Percentiles rank a stretch among this genome's conserved stretches.
phyloP scores from a whole-genome alignment of 225 moss, liverwort and hornwort species.

The Neckera pumila region DNA sequence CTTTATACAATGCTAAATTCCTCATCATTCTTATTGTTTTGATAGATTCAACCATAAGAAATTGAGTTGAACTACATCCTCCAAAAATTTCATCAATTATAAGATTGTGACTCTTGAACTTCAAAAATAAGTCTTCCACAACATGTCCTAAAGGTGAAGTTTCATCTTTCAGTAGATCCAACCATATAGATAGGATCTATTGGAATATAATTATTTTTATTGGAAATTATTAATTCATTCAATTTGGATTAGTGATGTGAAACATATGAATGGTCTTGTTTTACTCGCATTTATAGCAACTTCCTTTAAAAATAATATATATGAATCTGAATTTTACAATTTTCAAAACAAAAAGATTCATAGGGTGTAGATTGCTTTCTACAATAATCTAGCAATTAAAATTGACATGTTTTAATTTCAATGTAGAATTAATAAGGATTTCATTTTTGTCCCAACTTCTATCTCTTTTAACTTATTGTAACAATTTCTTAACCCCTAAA shows the following conservation, averaged over 20 bases:
- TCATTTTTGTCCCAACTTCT: not conserved
- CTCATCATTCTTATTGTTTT: not conserved
- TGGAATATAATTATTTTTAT: not conserved
- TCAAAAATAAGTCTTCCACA: not conserved
- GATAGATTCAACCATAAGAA: not conserved
- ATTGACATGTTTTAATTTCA: not conserved
- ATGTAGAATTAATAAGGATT: not conserved
- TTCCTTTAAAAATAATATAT: not conserved
- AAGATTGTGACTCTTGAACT: not conserved
- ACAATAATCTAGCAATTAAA: not conserved
- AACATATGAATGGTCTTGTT: not conserved
- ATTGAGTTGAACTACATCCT: not conserved
- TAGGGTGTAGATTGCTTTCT: not conserved
- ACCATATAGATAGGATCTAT: not conserved
- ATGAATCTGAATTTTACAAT: not conserved
- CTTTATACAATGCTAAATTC: not conserved
- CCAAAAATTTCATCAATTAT: not conserved
- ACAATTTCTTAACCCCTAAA: too few relatives aligned
- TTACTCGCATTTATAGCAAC: not conserved
- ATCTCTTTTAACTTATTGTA: not conserved
- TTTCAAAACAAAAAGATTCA: not conserved
- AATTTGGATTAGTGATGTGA: not conserved
- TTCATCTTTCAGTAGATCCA: not conserved
- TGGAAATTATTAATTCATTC: not conserved
- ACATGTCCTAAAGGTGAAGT: not conserved